A percentile compares a stretch with the other conserved stretches of the same genome.
These are phyloP conservation scores for Sphaceloma murrayae DNA, from an alignment of 2,329 filamentous ascomycete genomes.

Conservation along the genomic window DNA sequence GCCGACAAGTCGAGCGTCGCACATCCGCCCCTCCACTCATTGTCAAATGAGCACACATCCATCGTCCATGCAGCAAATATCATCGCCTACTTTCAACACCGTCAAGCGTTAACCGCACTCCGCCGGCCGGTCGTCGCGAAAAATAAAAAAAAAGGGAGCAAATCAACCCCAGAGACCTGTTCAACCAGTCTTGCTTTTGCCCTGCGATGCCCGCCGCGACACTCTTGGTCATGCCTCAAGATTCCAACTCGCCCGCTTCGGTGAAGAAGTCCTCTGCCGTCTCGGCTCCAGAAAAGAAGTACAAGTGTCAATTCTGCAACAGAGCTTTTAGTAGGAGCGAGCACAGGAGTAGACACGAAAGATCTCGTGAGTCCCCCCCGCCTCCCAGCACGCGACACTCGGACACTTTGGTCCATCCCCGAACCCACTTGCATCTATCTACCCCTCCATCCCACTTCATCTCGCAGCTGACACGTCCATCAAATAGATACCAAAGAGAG, in stretches of 20 bases:
- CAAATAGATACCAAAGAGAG: constrained; percentile 87
- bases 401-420: neutral
- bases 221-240: constrained; percentile 52
- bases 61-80: constrained; percentile 21
- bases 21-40: constrained; percentile 2
- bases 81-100: constrained; percentile 25
- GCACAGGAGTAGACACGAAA: constrained; percentile 91
- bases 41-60: constrained; percentile 21
- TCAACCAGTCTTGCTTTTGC: constrained; percentile 18
- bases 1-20: constrained; percentile 1
- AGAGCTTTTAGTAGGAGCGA: constrained; percentile 95
- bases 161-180: constrained; percentile 18
- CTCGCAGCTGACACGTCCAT: constrained; percentile 8
- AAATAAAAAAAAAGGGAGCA: constrained; percentile 15
- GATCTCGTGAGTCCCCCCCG: constrained; percentile 77
- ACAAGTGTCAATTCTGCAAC: constrained; percentile 99
- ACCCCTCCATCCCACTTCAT: constrained; percentile 4
- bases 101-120: constrained; percentile 32
- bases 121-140: constrained; percentile 26
- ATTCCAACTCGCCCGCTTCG: constrained; percentile 56
- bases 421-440: neutral
- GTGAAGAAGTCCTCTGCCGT: constrained; percentile 55
- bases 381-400: constrained; percentile 8
- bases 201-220: constrained; percentile 56
- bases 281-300: constrained; percentile 85